Evolutionary conservation across 1,284 basidiomycete species (phyloP).

Genomic region (Hortiboletus rubellus): DNA sequence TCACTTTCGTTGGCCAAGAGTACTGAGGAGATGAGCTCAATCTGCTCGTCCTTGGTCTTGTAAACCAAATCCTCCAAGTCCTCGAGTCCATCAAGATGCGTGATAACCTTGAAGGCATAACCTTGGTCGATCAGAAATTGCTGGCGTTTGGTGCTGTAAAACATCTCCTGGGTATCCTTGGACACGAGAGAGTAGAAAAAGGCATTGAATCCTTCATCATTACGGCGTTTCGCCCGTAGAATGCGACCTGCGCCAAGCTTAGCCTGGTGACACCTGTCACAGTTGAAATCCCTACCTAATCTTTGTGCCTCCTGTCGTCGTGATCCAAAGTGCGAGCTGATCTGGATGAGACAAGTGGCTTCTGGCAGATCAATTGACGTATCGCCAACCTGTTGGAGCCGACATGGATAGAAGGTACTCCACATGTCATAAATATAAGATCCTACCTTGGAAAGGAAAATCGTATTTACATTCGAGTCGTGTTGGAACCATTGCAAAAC

Average conservation of each 20-base stretch:
- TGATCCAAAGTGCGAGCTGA: constrained; percentile 99
- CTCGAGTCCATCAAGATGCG: constrained; percentile 92
- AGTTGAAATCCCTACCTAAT: constrained; percentile 57
- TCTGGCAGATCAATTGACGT: constrained; percentile 99
- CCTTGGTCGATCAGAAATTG: constrained; percentile 99
- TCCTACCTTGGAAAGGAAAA: constrained; percentile 93
- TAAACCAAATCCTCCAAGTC: constrained; percentile 89
- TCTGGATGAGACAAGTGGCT: constrained; percentile 98
- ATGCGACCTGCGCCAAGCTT: constrained; percentile 70
- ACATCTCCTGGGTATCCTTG: constrained; percentile 99
- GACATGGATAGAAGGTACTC: constrained; percentile 17
- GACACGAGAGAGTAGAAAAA: constrained; percentile 99
- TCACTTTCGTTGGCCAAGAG: constrained; percentile 90
- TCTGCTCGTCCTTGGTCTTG: constrained; percentile 88
- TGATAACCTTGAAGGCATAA: constrained; percentile 99
- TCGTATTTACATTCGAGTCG: constrained; percentile 95
- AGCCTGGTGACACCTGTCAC: constrained; percentile 19
- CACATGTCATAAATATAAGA: constrained; percentile 7
- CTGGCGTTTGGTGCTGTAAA: constrained; percentile 98
- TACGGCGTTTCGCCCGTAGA: constrained; percentile 93
- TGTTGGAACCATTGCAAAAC: constrained; percentile 97
- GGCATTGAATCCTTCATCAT: constrained; percentile 99
- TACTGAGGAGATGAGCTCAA: constrained; percentile 91
- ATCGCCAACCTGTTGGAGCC: constrained; percentile 80
- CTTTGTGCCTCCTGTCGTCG: constrained; percentile 98